Conservation (phyloP, 140 eudicot species). For the Ambrosia hybrid region DNA sequence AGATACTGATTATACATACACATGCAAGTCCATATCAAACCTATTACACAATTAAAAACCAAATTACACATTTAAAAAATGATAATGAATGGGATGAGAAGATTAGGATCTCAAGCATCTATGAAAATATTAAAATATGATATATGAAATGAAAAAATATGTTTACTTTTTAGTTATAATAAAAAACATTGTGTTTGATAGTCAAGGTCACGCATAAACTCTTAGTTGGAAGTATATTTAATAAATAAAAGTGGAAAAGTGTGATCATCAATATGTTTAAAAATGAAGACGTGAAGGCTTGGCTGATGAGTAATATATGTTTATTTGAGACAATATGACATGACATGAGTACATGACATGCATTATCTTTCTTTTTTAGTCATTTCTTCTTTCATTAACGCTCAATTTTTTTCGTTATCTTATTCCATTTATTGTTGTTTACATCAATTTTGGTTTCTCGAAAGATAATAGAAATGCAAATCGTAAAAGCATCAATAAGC, state of each 20-base stretch:
- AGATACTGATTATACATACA: too few species aligned
- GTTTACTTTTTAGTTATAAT: too few species aligned
- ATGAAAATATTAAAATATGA: too few species aligned
- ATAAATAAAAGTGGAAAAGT: not conserved
- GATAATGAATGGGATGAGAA: too few species aligned
- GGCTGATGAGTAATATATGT: slow-evolving; percentile 2
- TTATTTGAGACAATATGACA: slow-evolving; percentile 18
- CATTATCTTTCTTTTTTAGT: slow-evolving; percentile 27
- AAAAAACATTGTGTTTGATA: not conserved
- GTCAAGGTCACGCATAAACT: slow-evolving; percentile 1
- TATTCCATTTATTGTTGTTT: not conserved
- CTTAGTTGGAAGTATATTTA: not conserved
- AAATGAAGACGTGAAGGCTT: slow-evolving; percentile 29
- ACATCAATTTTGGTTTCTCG: not conserved
- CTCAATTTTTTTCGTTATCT: not conserved
- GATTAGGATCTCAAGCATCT: too few species aligned
- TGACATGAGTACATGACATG: slow-evolving; percentile 17
- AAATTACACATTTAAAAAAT: too few species aligned
- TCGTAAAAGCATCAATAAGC: slow-evolving; percentile 12
- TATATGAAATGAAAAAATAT: too few species aligned
- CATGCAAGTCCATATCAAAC: too few species aligned
- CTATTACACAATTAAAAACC: too few species aligned
- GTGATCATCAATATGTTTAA: slow-evolving; percentile 7
- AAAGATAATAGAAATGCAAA: not conserved
- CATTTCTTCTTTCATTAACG: slow-evolving; percentile 28